These are phyloP conservation scores for Xylaria sp. DNA, from an alignment of 2,329 filamentous ascomycete genomes.

Conservation along the genomic window DNA sequence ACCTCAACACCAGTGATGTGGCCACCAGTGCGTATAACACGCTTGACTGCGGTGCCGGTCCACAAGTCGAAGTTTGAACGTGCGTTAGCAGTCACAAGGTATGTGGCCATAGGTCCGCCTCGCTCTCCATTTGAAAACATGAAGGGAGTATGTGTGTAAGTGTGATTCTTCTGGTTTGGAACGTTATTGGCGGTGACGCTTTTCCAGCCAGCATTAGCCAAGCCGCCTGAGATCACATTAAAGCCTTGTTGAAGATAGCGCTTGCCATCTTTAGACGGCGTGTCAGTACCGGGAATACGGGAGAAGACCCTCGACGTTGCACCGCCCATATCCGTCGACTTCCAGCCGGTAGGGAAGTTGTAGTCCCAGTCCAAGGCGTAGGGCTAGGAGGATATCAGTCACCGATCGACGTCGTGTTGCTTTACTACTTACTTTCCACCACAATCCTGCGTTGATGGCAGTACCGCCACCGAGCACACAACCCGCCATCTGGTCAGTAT, in stretches of 20 bases:
- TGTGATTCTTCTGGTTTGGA: constrained; percentile 68
- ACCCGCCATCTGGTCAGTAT: constrained; percentile 75
- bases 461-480: constrained; percentile 73
- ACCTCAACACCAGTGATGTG: constrained; percentile 72
- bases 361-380: constrained; percentile 71
- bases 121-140: constrained; percentile 72
- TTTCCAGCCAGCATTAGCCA: constrained; percentile 66
- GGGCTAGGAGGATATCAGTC: constrained; percentile 47
- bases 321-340: constrained; percentile 63
- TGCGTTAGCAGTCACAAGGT: constrained; percentile 65
- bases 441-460: constrained; percentile 71
- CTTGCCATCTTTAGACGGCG: constrained; percentile 69
- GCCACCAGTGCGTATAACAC: constrained; percentile 67
- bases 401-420: neutral
- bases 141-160: constrained; percentile 67
- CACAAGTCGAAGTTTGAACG: constrained; percentile 71
- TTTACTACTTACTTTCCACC: constrained; percentile 59
- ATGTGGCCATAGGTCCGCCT: constrained; percentile 73
- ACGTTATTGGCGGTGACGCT: constrained; percentile 64
- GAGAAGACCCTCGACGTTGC: constrained; percentile 68
- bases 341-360: constrained; percentile 76
- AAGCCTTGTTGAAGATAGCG: constrained; percentile 72
- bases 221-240: constrained; percentile 63
- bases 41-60: constrained; percentile 69
- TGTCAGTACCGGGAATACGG: constrained; percentile 72